phyloP scores from a whole-genome alignment of 1,284 basidiomycete species.

The Microbotryum silenes-acaulis region DNA sequence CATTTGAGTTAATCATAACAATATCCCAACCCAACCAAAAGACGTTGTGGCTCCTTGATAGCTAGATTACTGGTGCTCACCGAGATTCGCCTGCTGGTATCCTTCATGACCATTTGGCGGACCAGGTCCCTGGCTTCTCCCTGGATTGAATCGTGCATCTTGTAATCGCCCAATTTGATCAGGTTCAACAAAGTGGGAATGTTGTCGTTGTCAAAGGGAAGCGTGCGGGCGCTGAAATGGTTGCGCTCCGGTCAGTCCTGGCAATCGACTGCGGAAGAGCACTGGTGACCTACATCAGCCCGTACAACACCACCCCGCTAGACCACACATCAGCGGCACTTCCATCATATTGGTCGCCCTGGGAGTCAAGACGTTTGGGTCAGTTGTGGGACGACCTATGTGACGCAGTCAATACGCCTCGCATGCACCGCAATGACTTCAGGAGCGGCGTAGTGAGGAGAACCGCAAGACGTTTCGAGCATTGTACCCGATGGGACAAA shows the following conservation, averaged over 20 bases:
- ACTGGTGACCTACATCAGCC: slow-evolving; percentile 37
- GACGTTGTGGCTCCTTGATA: too few species aligned
- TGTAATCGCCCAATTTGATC: slow-evolving; percentile 37
- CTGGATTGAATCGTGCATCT: slow-evolving; percentile 36
- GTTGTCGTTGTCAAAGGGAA: slow-evolving; percentile 43
- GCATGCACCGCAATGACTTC: slow-evolving; percentile 39
- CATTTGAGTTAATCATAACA: too few species aligned
- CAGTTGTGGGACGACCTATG: background rate
- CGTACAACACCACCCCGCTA: slow-evolving; percentile 41
- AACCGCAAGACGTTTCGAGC: slow-evolving; percentile 41
- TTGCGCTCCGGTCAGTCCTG: background rate
- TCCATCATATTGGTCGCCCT: slow-evolving; percentile 38
- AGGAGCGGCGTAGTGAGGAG: slow-evolving; percentile 42
- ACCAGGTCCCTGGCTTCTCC: slow-evolving; percentile 38
- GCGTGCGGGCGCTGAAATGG: background rate
- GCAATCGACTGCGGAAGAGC: background rate
- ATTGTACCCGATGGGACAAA: slow-evolving; percentile 38
- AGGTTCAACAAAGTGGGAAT: slow-evolving; percentile 38
- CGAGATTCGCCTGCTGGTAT: slow-evolving; percentile 32
- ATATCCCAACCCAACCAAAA: too few species aligned
- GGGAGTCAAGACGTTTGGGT: background rate
- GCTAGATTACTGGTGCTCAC: slow-evolving; percentile 1
- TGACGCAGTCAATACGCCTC: background rate
- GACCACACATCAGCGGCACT: slow-evolving; percentile 41
- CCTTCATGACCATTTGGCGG: slow-evolving; percentile 37